phyloP scores from a whole-genome alignment of 148 eudicot species.

The Silene latifolia region DNA sequence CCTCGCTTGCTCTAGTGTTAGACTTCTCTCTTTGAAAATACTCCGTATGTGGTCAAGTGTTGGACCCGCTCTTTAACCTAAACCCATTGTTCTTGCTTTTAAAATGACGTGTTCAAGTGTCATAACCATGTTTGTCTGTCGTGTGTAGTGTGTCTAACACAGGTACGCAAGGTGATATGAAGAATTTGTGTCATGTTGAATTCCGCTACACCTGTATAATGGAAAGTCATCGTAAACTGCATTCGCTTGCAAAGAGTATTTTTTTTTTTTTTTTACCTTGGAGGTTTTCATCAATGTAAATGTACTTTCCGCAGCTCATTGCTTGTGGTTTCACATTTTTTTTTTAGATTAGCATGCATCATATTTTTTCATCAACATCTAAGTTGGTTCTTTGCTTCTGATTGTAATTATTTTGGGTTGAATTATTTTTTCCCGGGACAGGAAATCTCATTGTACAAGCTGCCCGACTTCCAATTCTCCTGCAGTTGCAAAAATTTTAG shows the following conservation, averaged over 20 bases:
- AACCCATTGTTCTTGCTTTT: too few species aligned
- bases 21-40: too few species aligned
- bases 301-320: constrained; percentile 19
- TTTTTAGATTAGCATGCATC: neutral
- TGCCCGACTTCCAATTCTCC: neutral
- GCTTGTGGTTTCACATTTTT: constrained; percentile 20
- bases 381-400: neutral
- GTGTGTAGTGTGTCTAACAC: neutral
- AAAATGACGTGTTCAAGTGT: too few species aligned
- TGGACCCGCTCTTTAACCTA: too few species aligned
- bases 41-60: too few species aligned
- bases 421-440: too few species aligned
- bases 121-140: too few species aligned
- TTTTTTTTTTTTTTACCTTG: too few species aligned
- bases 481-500: neutral
- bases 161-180: neutral
- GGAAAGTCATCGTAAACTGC: constrained; percentile 4
- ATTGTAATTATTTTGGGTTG: neutral
- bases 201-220: constrained; percentile 24
- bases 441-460: too few species aligned
- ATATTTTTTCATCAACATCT: neutral
- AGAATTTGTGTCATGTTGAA: neutral
- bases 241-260: constrained; percentile 3
- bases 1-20: too few species aligned
- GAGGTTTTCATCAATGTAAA: too few species aligned